Conservation (phyloP, 2,329 filamentous ascomycete genomes). For the Alternaria solani region DNA sequence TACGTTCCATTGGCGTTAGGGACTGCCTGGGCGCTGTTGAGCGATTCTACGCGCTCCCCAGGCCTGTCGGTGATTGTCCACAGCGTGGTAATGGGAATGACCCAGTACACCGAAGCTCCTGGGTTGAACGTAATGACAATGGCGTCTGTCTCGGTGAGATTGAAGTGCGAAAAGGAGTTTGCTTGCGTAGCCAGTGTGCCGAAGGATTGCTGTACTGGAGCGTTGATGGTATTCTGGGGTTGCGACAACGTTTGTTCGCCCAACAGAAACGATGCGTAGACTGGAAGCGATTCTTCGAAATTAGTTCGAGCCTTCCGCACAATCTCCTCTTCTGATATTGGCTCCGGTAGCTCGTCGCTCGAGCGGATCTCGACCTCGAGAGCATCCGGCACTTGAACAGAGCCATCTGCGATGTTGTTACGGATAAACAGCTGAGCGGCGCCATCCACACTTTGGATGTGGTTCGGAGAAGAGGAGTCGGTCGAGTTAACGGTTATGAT, state of each 20-base stretch:
- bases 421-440: neutral
- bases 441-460: neutral
- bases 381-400: too few relatives aligned
- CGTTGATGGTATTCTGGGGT: neutral
- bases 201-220: neutral
- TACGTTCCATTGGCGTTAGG: too few relatives aligned
- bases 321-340: neutral
- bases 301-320: neutral
- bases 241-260: neutral
- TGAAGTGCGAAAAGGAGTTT: neutral
- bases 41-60: too few relatives aligned
- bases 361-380: neutral
- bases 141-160: neutral
- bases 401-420: too few relatives aligned
- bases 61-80: too few relatives aligned
- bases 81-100: neutral
- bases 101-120: neutral
- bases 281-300: neutral
- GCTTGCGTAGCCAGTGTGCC: neutral
- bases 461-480: neutral
- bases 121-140: neutral
- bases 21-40: too few relatives aligned
- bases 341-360: neutral
- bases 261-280: neutral
- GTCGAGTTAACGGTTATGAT: neutral